Base-by-base conservation (phyloP, 2,329 filamentous ascomycete species). In the Aspergillus felis region DNA sequence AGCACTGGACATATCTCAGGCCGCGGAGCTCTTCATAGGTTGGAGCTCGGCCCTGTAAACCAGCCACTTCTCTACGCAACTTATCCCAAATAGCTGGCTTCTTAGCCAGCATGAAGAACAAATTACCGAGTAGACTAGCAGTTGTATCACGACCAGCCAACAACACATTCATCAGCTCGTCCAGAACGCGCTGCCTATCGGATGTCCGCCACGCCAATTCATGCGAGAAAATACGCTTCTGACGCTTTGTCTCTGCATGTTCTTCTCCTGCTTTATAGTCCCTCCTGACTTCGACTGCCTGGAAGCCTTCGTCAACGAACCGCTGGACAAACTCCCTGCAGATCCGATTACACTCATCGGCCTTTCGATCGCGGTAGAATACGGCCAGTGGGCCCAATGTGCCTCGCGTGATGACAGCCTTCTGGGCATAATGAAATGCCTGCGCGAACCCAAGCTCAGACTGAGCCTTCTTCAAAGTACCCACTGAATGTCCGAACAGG, bases 401-500 rank as follows among this genome's bases (percentile, higher is more conserved):
- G 8, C 20, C 20, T 60, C 68, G 54, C 70, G 68, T 53, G 70
- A 73, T 2, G 67, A 73, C 42, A 0, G 53, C 51, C 10, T 60
- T 51, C 41, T 63, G 62, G 27, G 64, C 58, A 56, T 70, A 68
- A 6, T 71, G 68, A 58, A 80, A 79, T 6, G 69, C 69, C 42
- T 74, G 64, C 0, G 71, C 67, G 57, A 79, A 78, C 6, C 55
- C 54, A 6, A 41, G 27, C 42, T 55, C 50, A 14, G 48, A 50
- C 7, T 35, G 54, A 22, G 3, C 10, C 29, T 55, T 60, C 51
- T 22, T 72, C 35, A 83, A 65, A 14, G 78, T 79, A 59, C 79
- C 73, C 3, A 80, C 79, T 52, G 79, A 83, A 50, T 84, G 76
- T 6, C 87, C 87, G 50, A 90, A 86, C 4, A 90, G 73, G 61